phyloP scores from a whole-genome alignment of 805 yeast species.

The Pichia pseudocactophila region DNA sequence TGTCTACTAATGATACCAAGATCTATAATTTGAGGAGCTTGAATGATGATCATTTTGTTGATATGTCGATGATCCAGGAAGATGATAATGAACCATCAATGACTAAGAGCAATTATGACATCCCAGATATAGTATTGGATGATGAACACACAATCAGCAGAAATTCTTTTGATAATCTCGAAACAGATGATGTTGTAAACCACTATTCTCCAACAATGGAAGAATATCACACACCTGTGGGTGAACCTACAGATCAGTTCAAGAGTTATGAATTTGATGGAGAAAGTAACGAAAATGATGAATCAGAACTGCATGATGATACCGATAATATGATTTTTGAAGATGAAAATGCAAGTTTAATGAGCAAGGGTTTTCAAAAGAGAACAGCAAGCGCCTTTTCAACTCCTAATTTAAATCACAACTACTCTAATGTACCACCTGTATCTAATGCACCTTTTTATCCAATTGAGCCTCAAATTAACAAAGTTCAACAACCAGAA shows the following conservation, averaged over 20 bases:
- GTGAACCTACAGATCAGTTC: not conserved
- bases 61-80: conserved; percentile 30
- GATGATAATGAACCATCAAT: conserved; percentile 23
- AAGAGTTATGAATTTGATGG: not conserved
- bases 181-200: not conserved
- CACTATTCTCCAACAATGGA: not conserved
- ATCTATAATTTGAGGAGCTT: conserved; percentile 21
- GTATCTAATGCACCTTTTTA: not conserved
- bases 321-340: not conserved
- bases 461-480: not conserved
- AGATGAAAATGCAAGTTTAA: not conserved
- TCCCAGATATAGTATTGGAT: conserved; percentile 1
- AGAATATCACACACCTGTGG: not conserved
- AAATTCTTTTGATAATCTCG: not conserved
- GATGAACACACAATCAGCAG: not conserved
- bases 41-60: conserved; percentile 6
- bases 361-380: conserved; percentile 14
- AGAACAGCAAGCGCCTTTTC: conserved; percentile 16
- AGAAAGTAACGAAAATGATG: not conserved
- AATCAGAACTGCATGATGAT: not conserved
- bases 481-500: too few species aligned
- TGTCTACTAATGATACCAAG: conserved; percentile 25
- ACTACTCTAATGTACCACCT: not conserved
- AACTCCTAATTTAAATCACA: conserved; percentile 11
- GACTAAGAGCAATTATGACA: not conserved